Conservation (phyloP, 2,329 filamentous ascomycete species). For the Beauveria caledonica region DNA sequence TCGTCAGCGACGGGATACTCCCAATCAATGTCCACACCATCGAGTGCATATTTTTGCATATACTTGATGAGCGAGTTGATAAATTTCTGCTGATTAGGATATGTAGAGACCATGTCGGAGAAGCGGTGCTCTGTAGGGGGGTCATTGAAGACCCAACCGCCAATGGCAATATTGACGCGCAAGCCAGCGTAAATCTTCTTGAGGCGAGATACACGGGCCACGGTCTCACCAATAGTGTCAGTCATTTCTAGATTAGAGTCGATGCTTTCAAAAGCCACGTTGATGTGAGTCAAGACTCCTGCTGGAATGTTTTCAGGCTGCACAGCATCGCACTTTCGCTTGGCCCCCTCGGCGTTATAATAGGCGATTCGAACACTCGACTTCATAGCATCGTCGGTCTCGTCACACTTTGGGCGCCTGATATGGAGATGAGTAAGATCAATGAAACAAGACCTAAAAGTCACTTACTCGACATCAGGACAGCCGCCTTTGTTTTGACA, state of each 20-base stretch:
- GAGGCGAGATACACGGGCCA: background rate
- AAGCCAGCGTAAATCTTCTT: background rate
- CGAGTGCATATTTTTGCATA: conserved; percentile 21
- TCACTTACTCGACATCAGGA: background rate
- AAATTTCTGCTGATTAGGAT: background rate
- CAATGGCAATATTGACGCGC: conserved; percentile 17
- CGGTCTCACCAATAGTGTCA: background rate
- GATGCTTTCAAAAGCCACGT: conserved; percentile 10
- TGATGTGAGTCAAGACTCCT: conserved; percentile 6
- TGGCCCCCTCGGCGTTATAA: conserved; percentile 2
- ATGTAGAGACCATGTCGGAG: background rate
- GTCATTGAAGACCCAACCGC: conserved; percentile 33
- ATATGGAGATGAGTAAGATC: background rate
- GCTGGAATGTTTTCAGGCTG: conserved; percentile 8
- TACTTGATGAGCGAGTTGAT: conserved; percentile 6
- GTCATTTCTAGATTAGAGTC: background rate
- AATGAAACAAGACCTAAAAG: no score
- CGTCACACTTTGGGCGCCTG: conserved; percentile 1
- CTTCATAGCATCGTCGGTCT: conserved; percentile 1
- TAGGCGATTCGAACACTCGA: background rate
- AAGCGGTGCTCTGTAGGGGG: conserved; percentile 19
- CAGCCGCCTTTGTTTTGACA: conserved; percentile 14
- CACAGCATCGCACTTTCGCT: conserved; percentile 5
- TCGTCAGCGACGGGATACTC: conserved; percentile 18
- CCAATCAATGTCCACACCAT: conserved; percentile 25